phyloP scores from a whole-genome alignment of 2,329 filamentous ascomycete genomes.

The Talaromyces sp. region DNA sequence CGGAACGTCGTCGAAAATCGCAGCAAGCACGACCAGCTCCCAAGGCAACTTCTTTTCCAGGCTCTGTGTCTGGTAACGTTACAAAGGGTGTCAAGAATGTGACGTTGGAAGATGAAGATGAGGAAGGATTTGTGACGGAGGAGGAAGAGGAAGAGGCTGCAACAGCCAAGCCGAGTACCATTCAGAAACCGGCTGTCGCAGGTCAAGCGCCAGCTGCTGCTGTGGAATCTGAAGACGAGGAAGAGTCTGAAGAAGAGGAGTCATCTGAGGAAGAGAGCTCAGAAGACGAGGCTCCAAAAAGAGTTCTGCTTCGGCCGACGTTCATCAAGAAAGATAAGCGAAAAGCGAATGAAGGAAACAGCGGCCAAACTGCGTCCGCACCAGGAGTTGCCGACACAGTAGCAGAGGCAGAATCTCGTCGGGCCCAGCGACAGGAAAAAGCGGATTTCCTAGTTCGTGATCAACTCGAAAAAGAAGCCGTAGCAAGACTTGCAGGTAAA shows the following conservation, averaged over 20 bases:
- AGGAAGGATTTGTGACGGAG: constrained; percentile 61
- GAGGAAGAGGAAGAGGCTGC: constrained; percentile 41
- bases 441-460: constrained; percentile 80
- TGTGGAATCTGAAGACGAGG: constrained; percentile 46
- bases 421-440: constrained; percentile 61
- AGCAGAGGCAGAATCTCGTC: constrained; percentile 41
- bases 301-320: constrained; percentile 60
- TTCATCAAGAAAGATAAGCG: constrained; percentile 64
- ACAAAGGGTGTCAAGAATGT: constrained; percentile 32
- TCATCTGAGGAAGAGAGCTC: constrained; percentile 56
- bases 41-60: constrained; percentile 40
- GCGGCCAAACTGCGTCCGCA: constrained; percentile 22
- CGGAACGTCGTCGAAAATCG: constrained; percentile 39
- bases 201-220: constrained; percentile 35
- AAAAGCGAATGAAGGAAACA: constrained; percentile 35
- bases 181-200: constrained; percentile 21
- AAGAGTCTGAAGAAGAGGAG: constrained; percentile 36
- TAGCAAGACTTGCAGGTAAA: constrained; percentile 69
- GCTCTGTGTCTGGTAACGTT: constrained; percentile 29
- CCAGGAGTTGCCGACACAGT: constrained; percentile 30
- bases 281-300: constrained; percentile 56
- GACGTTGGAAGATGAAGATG: constrained; percentile 45
- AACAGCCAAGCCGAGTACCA: constrained; percentile 21
- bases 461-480: constrained; percentile 77
- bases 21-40: constrained; percentile 48